Base-by-base conservation (phyloP, 2,329 filamentous ascomycete genomes). In the Aspergillus uvarum region DNA sequence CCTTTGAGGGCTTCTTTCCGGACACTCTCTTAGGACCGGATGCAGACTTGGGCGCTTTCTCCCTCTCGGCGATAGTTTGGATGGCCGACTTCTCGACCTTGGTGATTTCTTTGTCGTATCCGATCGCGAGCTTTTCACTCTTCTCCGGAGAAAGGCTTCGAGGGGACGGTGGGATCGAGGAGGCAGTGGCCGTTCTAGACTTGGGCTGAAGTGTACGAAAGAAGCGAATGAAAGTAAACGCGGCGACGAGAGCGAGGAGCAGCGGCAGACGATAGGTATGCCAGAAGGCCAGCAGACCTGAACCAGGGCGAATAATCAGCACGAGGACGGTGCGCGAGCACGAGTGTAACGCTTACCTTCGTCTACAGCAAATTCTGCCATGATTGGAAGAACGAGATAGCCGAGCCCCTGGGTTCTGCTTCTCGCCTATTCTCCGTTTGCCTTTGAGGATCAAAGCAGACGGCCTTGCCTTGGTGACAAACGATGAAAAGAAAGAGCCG, bases 211-310 rank as follows among this genome's bases (percentile, higher is more conserved):
- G 54, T 42, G 56, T 67, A 52, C 67, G 66, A 62, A 69, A 71
- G 29, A 61, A 58, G 47, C 63, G 65, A 6, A 73, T 16, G 24
- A 74, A 63, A 44, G 80, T 61, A 7, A 81, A 65, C 22, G 76
- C 61, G 3, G 72, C 73, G 31, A 74, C 70, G 35, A 76, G 68
- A 14, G 73, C 71, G 47, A 81, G 60, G 44, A 83, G 72, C 44
- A 82, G 68, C 12, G 77, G 75, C 22, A 80, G 69, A 63, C 81
- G 78, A 68, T 80, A 77, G 19, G 70, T 66, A 69, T 83, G 81
- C 81, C 81, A 83, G 60, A 76, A 58, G 62, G 73, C 70, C 58
- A 80, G 65, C 10, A 77, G 50, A 56, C 72, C 78, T 80, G 26
- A 2, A 44, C 16, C 3, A 38, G 38, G 6, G 16, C 38, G 38